Conservation (phyloP, 768 basidiomycete species). For the Hydnum rufescens region DNA sequence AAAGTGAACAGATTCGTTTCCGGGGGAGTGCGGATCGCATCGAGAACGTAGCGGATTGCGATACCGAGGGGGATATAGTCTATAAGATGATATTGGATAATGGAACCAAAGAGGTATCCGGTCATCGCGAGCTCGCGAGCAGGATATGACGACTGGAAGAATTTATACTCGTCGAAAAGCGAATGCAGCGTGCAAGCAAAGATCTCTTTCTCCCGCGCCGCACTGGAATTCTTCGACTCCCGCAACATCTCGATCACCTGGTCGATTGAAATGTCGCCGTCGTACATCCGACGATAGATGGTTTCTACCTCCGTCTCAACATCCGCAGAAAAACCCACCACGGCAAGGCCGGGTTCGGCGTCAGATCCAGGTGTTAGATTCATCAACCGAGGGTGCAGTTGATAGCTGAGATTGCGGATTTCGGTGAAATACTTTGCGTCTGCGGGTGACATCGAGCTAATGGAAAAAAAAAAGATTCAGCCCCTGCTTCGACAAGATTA, state of each 20-base stretch:
- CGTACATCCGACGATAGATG: constrained; percentile 97
- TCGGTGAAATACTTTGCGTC: constrained; percentile 78
- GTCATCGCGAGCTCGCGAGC: constrained; percentile 89
- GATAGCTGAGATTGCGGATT: constrained; percentile 80
- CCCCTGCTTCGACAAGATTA: neutral
- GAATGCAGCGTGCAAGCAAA: constrained; percentile 99
- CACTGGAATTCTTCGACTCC: constrained; percentile 63
- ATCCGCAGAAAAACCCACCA: constrained; percentile 71
- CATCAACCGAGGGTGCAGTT: constrained; percentile 93
- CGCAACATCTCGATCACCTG: constrained; percentile 81
- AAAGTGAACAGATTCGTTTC: constrained; percentile 91
- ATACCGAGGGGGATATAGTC: constrained; percentile 90
- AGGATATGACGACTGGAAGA: constrained; percentile 93
- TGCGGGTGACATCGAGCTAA: constrained; percentile 52
- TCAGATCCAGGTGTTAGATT: constrained; percentile 74
- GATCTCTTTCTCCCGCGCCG: constrained; percentile 76
- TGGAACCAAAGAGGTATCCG: constrained; percentile 84
- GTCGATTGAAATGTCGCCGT: constrained; percentile 83
- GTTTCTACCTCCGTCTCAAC: constrained; percentile 85
- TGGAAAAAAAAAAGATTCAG: too few relatives aligned
- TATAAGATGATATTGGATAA: constrained; percentile 84
- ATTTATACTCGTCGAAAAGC: constrained; percentile 99
- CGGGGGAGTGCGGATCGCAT: constrained; percentile 77
- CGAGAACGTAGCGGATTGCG: constrained; percentile 89
- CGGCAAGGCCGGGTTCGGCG: constrained; percentile 75